Evolutionary conservation across 306 rosid species (phyloP).

Genomic region (Medicago arabica): DNA sequence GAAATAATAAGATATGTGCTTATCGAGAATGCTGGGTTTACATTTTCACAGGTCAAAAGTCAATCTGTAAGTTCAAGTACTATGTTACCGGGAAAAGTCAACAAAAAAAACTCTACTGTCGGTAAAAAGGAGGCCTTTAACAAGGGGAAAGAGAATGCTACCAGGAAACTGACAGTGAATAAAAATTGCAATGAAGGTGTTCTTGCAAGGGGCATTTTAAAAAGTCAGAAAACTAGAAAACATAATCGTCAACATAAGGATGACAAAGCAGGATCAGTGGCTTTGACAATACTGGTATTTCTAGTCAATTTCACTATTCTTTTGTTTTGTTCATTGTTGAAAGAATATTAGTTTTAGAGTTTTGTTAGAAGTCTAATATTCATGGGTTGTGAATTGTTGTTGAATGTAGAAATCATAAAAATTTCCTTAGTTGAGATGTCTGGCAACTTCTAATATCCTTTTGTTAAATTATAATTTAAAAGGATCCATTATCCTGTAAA

Average conservation of each 20-base stretch:
- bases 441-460: slow-evolving; percentile 12
- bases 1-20: slow-evolving; percentile 18
- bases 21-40: slow-evolving; percentile 30
- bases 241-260: slow-evolving; percentile 37
- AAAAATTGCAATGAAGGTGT: slow-evolving; percentile 53
- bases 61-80: slow-evolving; percentile 50
- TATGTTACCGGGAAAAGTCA: slow-evolving; percentile 44
- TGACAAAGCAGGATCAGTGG: slow-evolving; percentile 40
- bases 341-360: slow-evolving; percentile 16
- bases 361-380: slow-evolving; percentile 15
- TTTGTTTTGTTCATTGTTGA: neutral
- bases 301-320: slow-evolving; percentile 11
- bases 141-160: slow-evolving; percentile 61
- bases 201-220: slow-evolving; percentile 36
- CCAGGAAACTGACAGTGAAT: slow-evolving; percentile 36
- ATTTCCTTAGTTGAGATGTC: neutral
- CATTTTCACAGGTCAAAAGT: slow-evolving; percentile 47
- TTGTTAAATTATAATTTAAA: neutral
- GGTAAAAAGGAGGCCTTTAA: slow-evolving; percentile 52
- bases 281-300: slow-evolving; percentile 45
- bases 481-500: slow-evolving; percentile 5
- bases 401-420: neutral
- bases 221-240: slow-evolving; percentile 43
- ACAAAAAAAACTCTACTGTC: slow-evolving; percentile 30
- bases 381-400: slow-evolving; percentile 15